Base-by-base conservation (phyloP, 352 stramenopile species). In the Globisporangium cederbergense region DNA sequence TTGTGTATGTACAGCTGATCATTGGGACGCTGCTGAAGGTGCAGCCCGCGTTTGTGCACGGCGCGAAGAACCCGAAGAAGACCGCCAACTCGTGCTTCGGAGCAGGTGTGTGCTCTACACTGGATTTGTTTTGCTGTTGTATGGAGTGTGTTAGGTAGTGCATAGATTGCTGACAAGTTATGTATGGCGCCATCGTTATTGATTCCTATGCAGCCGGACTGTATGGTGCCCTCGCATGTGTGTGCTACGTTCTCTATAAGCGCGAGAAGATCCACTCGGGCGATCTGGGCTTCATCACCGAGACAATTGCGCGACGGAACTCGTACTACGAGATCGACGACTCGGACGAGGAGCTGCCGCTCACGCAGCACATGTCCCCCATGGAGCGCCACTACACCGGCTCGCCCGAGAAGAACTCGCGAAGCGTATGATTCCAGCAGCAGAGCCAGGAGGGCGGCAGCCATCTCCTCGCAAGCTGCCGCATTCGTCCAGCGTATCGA, bases 81-180 rank as follows among this genome's bases (percentile, higher is more conserved):
- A 88, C 81, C 6, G 77, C 86, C 16, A 91, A 84, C 38, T 76
- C 81, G 42, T 90, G 80, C 57, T 94, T 94, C 66, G 75, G 90
- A 79, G 83, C 86, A 11, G 83, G 85, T 94, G 47, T 51, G 83
- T 36, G 32, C 32, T 9, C 32, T 76, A 11, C 10, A 30, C 4
- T 40, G 3, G 42, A 6, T 16, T 0, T 1, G 40, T 46, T 18
- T 14, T 36, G 49, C 43, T 43, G 42, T 11, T 14, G 30, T 18
- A n/a, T 28, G 25, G 25, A 28, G 25, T 28, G 25, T 28, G 25
- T 28, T 28, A 28, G 25, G 25, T 28, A 28, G 25, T 28, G 25
- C 25, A 28, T 28, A 28, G 25, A 28, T 28, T 28, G 25, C 25
- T 28, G 25, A 28, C 25, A 28, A 28, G 25, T 28, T 28, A 28